Percentiles rank a stretch among this genome's conserved stretches.
phyloP scores from a whole-genome alignment of 805 yeast species.

The Starmerella ratchasimensis region DNA sequence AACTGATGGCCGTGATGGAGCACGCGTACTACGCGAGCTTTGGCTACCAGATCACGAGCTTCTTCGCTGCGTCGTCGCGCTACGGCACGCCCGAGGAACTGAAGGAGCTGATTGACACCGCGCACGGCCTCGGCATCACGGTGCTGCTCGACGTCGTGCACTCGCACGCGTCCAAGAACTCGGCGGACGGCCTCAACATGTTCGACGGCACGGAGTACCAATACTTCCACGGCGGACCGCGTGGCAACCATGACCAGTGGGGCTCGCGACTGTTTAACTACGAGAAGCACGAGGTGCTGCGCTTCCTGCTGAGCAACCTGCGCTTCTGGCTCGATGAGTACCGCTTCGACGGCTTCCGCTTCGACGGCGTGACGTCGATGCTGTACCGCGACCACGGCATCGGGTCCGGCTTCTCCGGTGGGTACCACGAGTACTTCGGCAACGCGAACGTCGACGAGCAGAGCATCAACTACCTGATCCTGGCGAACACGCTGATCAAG shows the following conservation, averaged over 20 bases:
- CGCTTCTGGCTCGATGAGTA: slow-evolving; percentile 72
- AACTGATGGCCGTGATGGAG: slow-evolving; percentile 96
- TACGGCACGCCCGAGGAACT: slow-evolving; percentile 93
- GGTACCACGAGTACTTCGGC: slow-evolving; percentile 79
- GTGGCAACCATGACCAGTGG: slow-evolving; percentile 86
- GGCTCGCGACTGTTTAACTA: slow-evolving; percentile 91
- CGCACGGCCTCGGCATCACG: slow-evolving; percentile 74
- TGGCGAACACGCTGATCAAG: slow-evolving; percentile 70
- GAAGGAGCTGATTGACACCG: slow-evolving; percentile 78
- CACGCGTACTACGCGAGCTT: slow-evolving; percentile 97
- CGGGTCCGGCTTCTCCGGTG: slow-evolving; percentile 78
- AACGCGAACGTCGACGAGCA: slow-evolving; percentile 59
- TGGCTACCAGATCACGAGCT: slow-evolving; percentile 92
- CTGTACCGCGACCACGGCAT: slow-evolving; percentile 84
- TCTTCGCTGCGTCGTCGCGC: slow-evolving; percentile 80
- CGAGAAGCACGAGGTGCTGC: slow-evolving; percentile 76
- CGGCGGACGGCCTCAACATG: slow-evolving; percentile 80
- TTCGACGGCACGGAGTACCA: slow-evolving; percentile 94
- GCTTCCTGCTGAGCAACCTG: slow-evolving; percentile 73
- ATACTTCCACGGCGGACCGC: slow-evolving; percentile 82
- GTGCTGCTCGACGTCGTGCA: slow-evolving; percentile 89
- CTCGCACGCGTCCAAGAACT: slow-evolving; percentile 91
- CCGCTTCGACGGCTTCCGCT: slow-evolving; percentile 86
- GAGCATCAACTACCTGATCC: slow-evolving; percentile 72
- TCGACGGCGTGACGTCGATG: slow-evolving; percentile 95